A percentile compares a stretch with the other conserved stretches of the same genome.
These are phyloP conservation scores for Lizonia empirigonia DNA, from an alignment of 2,329 filamentous ascomycete genomes.

Conservation along the genomic window DNA sequence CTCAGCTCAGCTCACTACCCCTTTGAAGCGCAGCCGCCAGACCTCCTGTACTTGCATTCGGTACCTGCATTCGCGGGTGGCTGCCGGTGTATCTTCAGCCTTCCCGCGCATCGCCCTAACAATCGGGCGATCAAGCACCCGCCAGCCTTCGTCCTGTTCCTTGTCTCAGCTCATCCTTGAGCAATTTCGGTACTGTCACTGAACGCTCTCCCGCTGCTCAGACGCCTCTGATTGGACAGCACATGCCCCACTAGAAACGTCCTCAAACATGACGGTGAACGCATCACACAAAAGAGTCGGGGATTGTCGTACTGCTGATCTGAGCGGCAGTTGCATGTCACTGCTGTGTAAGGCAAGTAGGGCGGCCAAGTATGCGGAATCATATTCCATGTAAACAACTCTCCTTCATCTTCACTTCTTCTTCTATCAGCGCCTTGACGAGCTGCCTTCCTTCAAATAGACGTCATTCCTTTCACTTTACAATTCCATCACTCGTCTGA, in stretches of 20 bases:
- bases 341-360: conserved; percentile 9
- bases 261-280: conserved; percentile 14
- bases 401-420: conserved; percentile 9
- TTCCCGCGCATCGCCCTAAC: conserved; percentile 7
- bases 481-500: not conserved
- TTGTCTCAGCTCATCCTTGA: conserved; percentile 13
- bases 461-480: conserved; percentile 15
- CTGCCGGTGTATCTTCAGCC: conserved; percentile 17
- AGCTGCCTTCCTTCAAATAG: conserved; percentile 20
- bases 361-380: not conserved
- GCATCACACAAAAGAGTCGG: conserved; percentile 20
- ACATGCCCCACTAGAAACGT: conserved; percentile 17
- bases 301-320: conserved; percentile 9
- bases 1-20: not conserved
- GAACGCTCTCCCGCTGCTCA: conserved; percentile 1
- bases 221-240: conserved; percentile 21
- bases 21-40: not conserved
- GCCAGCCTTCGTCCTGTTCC: conserved; percentile 6
- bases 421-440: conserved; percentile 26
- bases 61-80: conserved; percentile 16
- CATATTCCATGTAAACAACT: conserved; percentile 5
- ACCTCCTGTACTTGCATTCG: conserved; percentile 8
- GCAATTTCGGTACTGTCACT: conserved; percentile 20
- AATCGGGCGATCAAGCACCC: conserved; percentile 9
- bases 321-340: conserved; percentile 12